Base-by-base conservation (phyloP, 345 rosid species). In the Cardamine chenopodiifolia region DNA sequence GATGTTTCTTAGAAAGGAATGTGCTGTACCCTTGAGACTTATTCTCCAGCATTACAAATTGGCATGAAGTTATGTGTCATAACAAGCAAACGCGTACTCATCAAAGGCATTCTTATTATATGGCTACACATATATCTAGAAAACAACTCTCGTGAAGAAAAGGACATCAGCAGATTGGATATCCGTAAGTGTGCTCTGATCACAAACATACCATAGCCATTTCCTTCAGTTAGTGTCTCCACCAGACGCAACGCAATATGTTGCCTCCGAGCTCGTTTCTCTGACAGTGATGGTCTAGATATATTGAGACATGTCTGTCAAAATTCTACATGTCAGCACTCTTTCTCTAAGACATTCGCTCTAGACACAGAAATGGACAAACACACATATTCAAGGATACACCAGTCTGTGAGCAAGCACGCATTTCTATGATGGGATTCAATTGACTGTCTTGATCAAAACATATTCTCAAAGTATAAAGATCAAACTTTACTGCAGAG, bases 181-280 rank as follows among this genome's bases (percentile, higher is more conserved):
- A 59, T 26, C 52, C 45, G 18, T 53, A 59, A 37, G 15, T 29
- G 49, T 60, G 26, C 26, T 39, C 65, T 32, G 70, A 19, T 68
- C 37, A 68, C 54, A 56, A 68, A 67, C 86, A 78, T 82, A 93
- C 98, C 98, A 94, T 78, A 90, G 78, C 93, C 95, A 94, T 73
- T 90, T 76, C 98, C 98, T 85, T 81, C 79, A 48, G 55, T 73
- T 50, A 94, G 88, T 28, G 93, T 90, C 76, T 90, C 98, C 73
- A 87, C 85, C 45, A 94, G 68, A 80, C 78, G 84, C 75, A 65
- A 81, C 56, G 87, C 71, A 52, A 83, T 69, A 77, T 82, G 87
- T 78, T 91, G 96, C 82, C 73, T 86, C 78, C 83, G 88, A 55
- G 75, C 77, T 57, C 96, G 82, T 86, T 94, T 94, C 73, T 79